Base-by-base conservation (phyloP, 2,329 filamentous ascomycete species). In the Monosporascus sp. region DNA sequence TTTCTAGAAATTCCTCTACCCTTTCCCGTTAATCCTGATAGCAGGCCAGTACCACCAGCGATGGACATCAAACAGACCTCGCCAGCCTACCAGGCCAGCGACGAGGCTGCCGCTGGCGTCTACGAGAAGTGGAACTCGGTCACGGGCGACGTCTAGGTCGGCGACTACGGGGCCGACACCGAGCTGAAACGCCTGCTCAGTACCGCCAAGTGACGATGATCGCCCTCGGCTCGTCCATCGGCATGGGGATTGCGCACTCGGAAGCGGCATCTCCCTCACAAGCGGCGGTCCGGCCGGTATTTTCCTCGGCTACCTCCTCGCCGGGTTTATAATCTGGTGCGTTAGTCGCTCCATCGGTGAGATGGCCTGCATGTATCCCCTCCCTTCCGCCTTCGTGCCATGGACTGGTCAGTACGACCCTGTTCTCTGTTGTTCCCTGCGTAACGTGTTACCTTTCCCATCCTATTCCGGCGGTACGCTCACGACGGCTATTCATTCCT, bases 141-240 rank as follows among this genome's bases (percentile, higher is more conserved):
- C 54, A 57, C 38, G 17, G 53, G 50, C 41, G 48, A 52, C 17
- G 34, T 51, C 31, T 51, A 51, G 45, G 7, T 47, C 42, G 51
- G n/a, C 15, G 55, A 62, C 34, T 51, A 58, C 49, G 58, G 58
- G 45, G 58, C 55, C 44, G 60, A 62, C 11, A 60, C 63, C 61
- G 68, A 73, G 50, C 65, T 77, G 18, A 65, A 68, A 42, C 68
- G 72, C 18, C 60, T 64, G 5, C 66, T 76, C 36, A 66, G 68
- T 54, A 74, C 11, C 71, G 77, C 17, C 77, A 80, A 58, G 71
- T 80, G 48, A 77, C 80, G 58, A 81, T 80, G 77, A 78, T 81
- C 52, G 78, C 77, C 18, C 68, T 74, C 36, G 70, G 70, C 44
- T 70, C 68, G 20, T 74, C 68, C 24, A 77, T 78, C 62, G 74